Conservation (phyloP, 78 protist species). For the Trichosphaerium sp. region DNA sequence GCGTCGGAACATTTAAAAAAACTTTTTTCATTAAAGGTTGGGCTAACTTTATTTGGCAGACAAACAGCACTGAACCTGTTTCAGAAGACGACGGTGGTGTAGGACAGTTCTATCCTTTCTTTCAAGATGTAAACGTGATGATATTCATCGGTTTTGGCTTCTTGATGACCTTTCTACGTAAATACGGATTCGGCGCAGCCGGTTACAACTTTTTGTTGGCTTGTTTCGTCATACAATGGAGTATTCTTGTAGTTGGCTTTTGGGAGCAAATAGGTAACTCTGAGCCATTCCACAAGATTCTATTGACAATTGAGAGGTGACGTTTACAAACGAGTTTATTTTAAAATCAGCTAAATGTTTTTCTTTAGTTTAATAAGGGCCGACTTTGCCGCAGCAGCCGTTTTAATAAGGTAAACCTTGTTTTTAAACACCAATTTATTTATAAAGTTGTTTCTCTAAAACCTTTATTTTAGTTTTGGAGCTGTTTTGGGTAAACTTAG, state of each 20-base stretch:
- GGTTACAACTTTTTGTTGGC: conserved; percentile 28
- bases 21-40: too few relatives aligned
- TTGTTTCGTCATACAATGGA: conserved; percentile 15
- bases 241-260: conserved; percentile 5
- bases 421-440: too few relatives aligned
- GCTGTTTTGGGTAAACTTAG: conserved; percentile 55
- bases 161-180: conserved; percentile 46
- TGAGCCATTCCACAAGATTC: neutral
- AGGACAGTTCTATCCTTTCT: conserved; percentile 11
- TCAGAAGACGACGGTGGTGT: too few relatives aligned
- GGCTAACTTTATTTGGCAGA: too few relatives aligned
- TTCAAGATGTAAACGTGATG: conserved; percentile 60
- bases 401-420: too few relatives aligned
- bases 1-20: too few relatives aligned
- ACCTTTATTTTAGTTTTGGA: too few relatives aligned
- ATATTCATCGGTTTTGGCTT: conserved; percentile 72
- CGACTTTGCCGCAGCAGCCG: conserved; percentile 53
- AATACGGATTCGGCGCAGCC: conserved; percentile 19
- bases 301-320: neutral
- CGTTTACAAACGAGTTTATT: too few relatives aligned
- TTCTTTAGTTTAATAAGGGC: conserved; percentile 41
- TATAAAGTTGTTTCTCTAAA: too few relatives aligned
- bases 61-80: too few relatives aligned
- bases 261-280: conserved; percentile 1
- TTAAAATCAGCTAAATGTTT: too few relatives aligned